Percentiles rank a stretch among this genome's conserved stretches.
These are phyloP conservation scores for Phalaenopsis equestris DNA, from an alignment of 106 monocot genomes.

Conservation along the genomic window DNA sequence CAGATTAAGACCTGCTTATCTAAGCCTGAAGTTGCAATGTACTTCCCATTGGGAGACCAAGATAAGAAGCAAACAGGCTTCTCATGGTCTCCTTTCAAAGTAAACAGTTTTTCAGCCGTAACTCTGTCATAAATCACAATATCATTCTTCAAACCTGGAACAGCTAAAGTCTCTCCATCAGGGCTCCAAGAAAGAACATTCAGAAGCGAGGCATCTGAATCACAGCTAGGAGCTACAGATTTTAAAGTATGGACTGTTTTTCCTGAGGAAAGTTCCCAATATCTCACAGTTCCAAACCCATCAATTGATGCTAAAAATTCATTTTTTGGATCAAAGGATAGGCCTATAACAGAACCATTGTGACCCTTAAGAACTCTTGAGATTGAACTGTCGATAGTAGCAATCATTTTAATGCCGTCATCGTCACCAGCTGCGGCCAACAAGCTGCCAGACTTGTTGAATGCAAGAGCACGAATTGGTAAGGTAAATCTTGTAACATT, in stretches of 20 bases:
- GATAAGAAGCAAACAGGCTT: constrained; percentile 55
- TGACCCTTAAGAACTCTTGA: constrained; percentile 91
- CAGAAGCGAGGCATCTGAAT: constrained; percentile 38
- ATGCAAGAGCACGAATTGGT: constrained; percentile 79
- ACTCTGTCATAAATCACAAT: constrained; percentile 94
- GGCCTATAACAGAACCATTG: constrained; percentile 64
- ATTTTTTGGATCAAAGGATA: constrained; percentile 85
- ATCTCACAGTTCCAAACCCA: constrained; percentile 67
- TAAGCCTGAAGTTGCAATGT: constrained; percentile 69
- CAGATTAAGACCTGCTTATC: constrained; percentile 88
- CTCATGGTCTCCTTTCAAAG: constrained; percentile 89
- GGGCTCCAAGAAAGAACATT: constrained; percentile 85
- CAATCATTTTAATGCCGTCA: constrained; percentile 94
- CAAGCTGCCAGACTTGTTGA: constrained; percentile 80
- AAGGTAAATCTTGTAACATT: constrained; percentile 89
- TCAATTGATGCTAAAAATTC: constrained; percentile 87
- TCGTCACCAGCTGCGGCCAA: constrained; percentile 97
- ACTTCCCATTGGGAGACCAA: constrained; percentile 99
- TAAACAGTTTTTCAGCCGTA: constrained; percentile 75
- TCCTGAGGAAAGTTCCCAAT: constrained; percentile 86
- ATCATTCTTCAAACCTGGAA: constrained; percentile 90
- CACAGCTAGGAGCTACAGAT: constrained; percentile 57
- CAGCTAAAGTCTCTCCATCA: constrained; percentile 84
- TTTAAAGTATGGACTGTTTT: constrained; percentile 56
- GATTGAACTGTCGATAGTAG: constrained; percentile 80